Base-by-base conservation (phyloP, 2,329 filamentous ascomycete genomes). In the Calycina marina region DNA sequence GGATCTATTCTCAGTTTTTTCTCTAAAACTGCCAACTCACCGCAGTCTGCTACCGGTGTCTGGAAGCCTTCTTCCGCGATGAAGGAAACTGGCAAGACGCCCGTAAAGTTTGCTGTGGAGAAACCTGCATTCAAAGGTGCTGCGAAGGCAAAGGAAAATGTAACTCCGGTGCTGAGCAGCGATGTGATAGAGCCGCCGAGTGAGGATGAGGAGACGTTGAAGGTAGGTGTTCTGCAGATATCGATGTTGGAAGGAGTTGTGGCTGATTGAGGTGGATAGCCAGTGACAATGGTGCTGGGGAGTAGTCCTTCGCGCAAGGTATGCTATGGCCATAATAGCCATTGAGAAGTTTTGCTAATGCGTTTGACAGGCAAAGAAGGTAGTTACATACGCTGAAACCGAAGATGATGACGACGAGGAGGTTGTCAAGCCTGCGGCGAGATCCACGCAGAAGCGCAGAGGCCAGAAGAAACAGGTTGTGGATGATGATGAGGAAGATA, bases 221-320 rank as follows among this genome's bases (percentile, higher is more conserved):
- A n/a, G n/a, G n/a, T n/a, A n/a, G n/a, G n/a, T n/a, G n/a, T n/a
- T n/a, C n/a, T n/a, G n/a, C n/a, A n/a, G n/a, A n/a, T n/a, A n/a
- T n/a, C n/a, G n/a, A n/a, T n/a, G n/a, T n/a, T n/a, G n/a, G n/a
- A n/a, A n/a, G n/a, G n/a, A n/a, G n/a, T n/a, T n/a, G n/a, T n/a
- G n/a, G n/a, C n/a, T n/a, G n/a, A n/a, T n/a, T n/a, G n/a, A n/a
- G n/a, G n/a, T n/a, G n/a, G n/a, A n/a, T n/a, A n/a, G n/a, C n/a
- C n/a, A n/a, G n/a, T n/a, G n/a, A n/a, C n/a, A n/a, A n/a, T n/a
- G n/a, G 51, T 59, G 32, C 55, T 57, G 28, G 63, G 60, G 3
- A 79, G 74, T 50, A 93, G 85, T 49, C 85, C 86, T 2, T 76
- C 77, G 11, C 72, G 85, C 49, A 85, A 85, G 67, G 84, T 84